Evolutionary conservation across 2,329 filamentous ascomycete genomes (phyloP).

Genomic region (Ceratocystis diversiconidia): DNA sequence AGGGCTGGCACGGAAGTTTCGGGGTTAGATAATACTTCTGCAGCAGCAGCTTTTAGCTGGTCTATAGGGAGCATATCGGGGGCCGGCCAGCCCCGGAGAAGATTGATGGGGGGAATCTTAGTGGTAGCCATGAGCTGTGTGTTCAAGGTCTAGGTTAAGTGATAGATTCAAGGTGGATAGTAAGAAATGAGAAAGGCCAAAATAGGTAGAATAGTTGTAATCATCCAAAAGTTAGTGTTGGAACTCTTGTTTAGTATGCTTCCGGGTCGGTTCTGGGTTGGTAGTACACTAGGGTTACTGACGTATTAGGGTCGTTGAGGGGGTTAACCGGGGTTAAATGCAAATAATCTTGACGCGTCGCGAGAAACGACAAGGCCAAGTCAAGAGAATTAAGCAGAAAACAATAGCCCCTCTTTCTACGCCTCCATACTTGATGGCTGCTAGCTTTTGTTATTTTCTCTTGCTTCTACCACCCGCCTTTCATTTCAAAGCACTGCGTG

Average conservation of each 20-base stretch:
- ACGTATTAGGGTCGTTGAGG: background rate
- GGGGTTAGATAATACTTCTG: conserved; percentile 46
- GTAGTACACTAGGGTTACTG: background rate
- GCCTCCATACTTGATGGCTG: too few relatives aligned
- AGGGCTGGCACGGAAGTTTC: conserved; percentile 48
- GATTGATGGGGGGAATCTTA: conserved; percentile 39
- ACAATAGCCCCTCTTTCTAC: conserved; percentile 3
- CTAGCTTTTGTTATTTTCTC: too few relatives aligned
- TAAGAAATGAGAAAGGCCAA: background rate
- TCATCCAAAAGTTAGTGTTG: too few relatives aligned
- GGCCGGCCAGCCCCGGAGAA: conserved; percentile 55
- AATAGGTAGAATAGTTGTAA: too few relatives aligned
- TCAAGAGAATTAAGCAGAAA: background rate
- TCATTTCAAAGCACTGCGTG: too few relatives aligned
- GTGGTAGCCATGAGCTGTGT: conserved; percentile 19
- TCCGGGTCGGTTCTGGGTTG: too few relatives aligned
- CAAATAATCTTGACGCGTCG: conserved; percentile 7
- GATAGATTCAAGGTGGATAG: background rate
- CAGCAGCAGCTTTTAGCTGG: conserved; percentile 46
- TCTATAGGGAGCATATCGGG: conserved; percentile 48
- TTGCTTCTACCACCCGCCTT: too few relatives aligned
- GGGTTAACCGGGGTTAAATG: conserved; percentile 11
- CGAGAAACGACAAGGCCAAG: background rate
- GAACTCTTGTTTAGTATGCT: too few relatives aligned
- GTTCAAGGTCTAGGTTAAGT: too few relatives aligned